Percentiles rank a stretch among this genome's conserved stretches.
Evolutionary conservation across 2,329 filamentous ascomycete genomes (phyloP).

Genomic region (Fusarium nodosum): DNA sequence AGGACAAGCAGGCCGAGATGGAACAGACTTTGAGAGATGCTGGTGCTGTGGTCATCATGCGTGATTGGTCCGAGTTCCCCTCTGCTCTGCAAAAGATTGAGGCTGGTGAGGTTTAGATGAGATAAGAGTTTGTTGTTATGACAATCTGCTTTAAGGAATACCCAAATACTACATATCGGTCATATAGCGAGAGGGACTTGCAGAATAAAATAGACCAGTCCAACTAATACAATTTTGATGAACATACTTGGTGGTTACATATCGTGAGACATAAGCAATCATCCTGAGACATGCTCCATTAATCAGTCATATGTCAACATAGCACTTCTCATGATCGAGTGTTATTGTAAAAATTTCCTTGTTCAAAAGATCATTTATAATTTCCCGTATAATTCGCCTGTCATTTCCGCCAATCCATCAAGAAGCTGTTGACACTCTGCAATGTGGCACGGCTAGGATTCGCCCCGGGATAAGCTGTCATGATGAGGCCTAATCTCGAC

Average conservation of each 20-base stretch:
- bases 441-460: conserved; percentile 89
- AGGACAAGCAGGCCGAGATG: conserved; percentile 74
- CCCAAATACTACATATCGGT: conserved; percentile 25
- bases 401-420: conserved; percentile 73
- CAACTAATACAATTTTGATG: conserved; percentile 28
- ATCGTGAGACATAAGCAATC: background rate
- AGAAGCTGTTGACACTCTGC: conserved; percentile 90
- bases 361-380: background rate
- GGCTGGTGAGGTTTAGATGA: conserved; percentile 53
- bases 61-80: conserved; percentile 70
- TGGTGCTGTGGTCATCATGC: conserved; percentile 74
- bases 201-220: conserved; percentile 25
- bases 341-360: background rate
- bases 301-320: background rate
- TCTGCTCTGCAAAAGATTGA: conserved; percentile 62
- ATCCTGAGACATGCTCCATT: background rate
- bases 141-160: conserved; percentile 43
- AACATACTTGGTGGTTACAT: background rate
- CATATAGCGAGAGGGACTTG: conserved; percentile 26
- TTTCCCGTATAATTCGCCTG: background rate
- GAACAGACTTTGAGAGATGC: conserved; percentile 70
- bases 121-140: conserved; percentile 25
- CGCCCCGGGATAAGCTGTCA: conserved; percentile 80
- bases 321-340: background rate
- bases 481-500: conserved; percentile 83